Percentiles rank a stretch among this genome's conserved stretches.
These are phyloP conservation scores for Theobroma cacao DNA, from an alignment of 345 rosid species.

Conservation along the genomic window DNA sequence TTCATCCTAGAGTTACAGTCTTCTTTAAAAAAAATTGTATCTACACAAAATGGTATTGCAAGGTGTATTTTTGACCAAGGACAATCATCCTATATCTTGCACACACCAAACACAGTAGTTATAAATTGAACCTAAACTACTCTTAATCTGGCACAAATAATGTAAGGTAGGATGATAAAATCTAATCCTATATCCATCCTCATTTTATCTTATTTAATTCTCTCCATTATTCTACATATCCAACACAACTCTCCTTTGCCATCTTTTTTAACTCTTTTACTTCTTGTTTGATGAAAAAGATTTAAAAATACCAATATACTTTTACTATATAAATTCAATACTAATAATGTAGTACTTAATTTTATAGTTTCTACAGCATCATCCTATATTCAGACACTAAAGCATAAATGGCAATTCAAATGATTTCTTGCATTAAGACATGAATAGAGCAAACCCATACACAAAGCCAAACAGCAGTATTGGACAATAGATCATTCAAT, in stretches of 20 bases:
- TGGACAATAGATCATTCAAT: neutral
- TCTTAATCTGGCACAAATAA: neutral
- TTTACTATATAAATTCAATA: neutral
- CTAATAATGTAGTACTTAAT: neutral
- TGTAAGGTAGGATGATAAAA: neutral
- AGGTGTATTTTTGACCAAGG: neutral
- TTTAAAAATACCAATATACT: neutral
- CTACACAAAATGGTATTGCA: neutral
- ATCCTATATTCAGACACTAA: neutral
- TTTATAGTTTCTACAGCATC: neutral
- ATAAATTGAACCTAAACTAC: neutral
- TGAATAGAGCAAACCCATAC: neutral
- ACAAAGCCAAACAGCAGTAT: neutral
- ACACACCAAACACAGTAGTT: neutral
- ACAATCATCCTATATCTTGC: neutral
- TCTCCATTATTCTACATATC: neutral
- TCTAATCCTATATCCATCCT: neutral
- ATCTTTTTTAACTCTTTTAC: neutral
- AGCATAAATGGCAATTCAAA: constrained; percentile 1
- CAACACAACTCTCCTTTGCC: neutral
- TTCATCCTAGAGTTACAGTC: neutral
- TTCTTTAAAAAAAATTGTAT: neutral
- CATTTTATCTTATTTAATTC: neutral
- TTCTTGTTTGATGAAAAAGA: neutral
- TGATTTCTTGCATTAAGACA: neutral